Base-by-base conservation (phyloP, 306 rosid species). In the Cucurbita pepo region DNA sequence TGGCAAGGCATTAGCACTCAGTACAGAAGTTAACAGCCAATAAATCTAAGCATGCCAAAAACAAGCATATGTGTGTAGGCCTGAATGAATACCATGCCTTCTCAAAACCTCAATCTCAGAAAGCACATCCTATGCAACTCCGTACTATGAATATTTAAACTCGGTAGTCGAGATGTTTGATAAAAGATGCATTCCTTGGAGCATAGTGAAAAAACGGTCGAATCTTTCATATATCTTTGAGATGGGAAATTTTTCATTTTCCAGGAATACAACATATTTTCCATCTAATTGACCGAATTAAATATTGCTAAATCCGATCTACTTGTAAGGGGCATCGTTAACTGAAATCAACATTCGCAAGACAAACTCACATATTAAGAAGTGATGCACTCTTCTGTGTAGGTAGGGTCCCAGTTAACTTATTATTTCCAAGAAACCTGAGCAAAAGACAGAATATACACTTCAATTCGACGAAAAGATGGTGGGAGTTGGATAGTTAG, bases 391-490 rank as follows among this genome's bases (percentile, higher is more conserved):
- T 81, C 82, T 75, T 88, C 51, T 73, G 74, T 19, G 43, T 51
- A 15, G 98, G 98, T 5, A 90, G 71, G 64, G 86, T 37, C 18
- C 96, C 96, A 15, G 4, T 85, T 45, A 92, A 78, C 74, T 64
- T 83, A 73, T 92, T 92, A 79, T 85, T 88, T 83, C 98, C 96
- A 59, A 92, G 98, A 78, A 92, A 85, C 80, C 91, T 87, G 79
- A 56, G 12, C 37, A 43, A 41, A 52, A 58, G 60, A 69, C 38
- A 38, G 44, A 79, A 57, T 15, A 43, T n/a, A 55, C 36, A 63
- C 48, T 71, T 73, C 60, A 77, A 43, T 25, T 64, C 34, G 34
- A 59, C 16, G 75, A 73, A 52, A 75, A 40, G 18, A 5, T 48
- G 73, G 40, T 76, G 22, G 69, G 54, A 75, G 60, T 15, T 15